Base-by-base conservation (phyloP, 1,284 basidiomycete genomes). In the Mycena citricolor region DNA sequence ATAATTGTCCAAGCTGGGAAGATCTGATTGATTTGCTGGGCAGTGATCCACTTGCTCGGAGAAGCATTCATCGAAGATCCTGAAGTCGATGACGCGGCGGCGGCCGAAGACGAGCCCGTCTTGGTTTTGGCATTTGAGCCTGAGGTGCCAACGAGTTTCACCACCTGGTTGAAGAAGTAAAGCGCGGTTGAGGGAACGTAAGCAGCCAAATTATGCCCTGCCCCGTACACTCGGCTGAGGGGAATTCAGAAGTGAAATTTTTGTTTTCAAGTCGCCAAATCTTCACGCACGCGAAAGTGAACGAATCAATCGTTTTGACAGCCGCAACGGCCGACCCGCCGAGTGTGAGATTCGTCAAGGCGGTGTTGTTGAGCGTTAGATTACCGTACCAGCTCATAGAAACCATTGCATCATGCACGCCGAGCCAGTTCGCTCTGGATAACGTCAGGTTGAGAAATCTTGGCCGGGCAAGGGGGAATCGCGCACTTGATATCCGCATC, bases 341-440 rank as follows among this genome's bases (percentile, higher is more conserved):
- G 21, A 81, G 68, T 0, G 79, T 81, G 62, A 83, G 78, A 45
- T 81, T 80, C n/a, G 57, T 70, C 52, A 83, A 73, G 1, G 74
- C 73, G 0, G 74, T 74, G 5, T 65, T 62, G 21, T 70, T 66
- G 21, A 81, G 63, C 16, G 62, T 65, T 32, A 68, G 54, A 35
- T 75, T 76, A 4, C 81, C 79, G 43, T 73, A 77, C 79, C 81
- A 83, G 44, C 79, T 68, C 79, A 83, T 82, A 1, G 77, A 73
- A 1, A 77, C 67, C 1, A 75, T 72, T 0, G 71, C 69, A 0
- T 70, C 73, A 42, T 80, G 72, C 0, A 69, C 76, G 14, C 81
- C 79, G 5, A 82, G 60, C 81, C 81, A 83, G 56, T 83, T 82
- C 51, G 79, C 82, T 48, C 81, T 81, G 35, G 48, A 16, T 13